A percentile compares a stretch with the other conserved stretches of the same genome.
phyloP scores from a whole-genome alignment of 2,329 filamentous ascomycete genomes.

The Aspergillus quadricinctus region DNA sequence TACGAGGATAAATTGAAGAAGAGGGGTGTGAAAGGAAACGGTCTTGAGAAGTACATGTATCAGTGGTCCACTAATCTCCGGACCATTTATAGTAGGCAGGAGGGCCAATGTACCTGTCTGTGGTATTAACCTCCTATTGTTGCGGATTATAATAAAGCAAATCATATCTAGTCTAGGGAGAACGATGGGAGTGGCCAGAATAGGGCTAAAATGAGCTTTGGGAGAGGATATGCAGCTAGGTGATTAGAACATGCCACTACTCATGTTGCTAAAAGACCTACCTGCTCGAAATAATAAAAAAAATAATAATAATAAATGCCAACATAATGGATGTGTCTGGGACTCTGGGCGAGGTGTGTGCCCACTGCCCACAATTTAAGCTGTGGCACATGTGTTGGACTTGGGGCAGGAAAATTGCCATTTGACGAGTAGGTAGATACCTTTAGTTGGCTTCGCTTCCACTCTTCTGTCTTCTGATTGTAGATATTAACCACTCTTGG shows the following conservation, averaged over 20 bases:
- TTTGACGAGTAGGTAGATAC: not conserved
- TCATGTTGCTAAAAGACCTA: not conserved
- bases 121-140: not conserved
- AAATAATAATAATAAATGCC: not conserved
- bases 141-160: not conserved
- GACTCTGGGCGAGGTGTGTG: constrained; percentile 3
- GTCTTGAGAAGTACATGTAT: not conserved
- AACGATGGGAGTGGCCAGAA: not conserved
- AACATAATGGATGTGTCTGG: constrained; percentile 1
- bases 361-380: constrained; percentile 6
- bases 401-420: constrained; percentile 5
- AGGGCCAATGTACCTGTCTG: not conserved
- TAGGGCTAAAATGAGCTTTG: constrained; percentile 5
- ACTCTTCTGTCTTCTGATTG: constrained; percentile 1
- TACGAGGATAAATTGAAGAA: not conserved
- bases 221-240: constrained; percentile 14
- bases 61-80: not conserved
- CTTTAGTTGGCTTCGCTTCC: not conserved
- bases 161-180: not conserved
- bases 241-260: constrained; percentile 6
- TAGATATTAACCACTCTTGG: constrained; percentile 1
- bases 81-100: not conserved
- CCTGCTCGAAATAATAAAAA: not conserved
- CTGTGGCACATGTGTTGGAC: constrained; percentile 12
- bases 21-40: not conserved